These are phyloP conservation scores for Fusarium floridanum DNA, from an alignment of 2,329 filamentous ascomycete species.

Conservation along the genomic window DNA sequence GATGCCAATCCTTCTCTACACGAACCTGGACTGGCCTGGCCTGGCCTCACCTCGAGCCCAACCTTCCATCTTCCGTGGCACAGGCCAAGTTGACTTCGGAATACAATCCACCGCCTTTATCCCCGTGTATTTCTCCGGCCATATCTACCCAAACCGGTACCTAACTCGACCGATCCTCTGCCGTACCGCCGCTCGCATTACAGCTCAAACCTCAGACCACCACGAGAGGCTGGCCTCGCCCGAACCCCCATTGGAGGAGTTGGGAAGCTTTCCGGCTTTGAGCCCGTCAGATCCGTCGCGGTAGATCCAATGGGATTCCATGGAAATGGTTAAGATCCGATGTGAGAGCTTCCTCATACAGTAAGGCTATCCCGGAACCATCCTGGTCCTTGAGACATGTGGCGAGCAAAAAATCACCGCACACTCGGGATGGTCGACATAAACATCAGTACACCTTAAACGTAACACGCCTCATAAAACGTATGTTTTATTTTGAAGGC, in stretches of 20 bases:
- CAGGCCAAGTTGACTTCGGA: not conserved
- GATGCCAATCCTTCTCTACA: conserved; percentile 6
- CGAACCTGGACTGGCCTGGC: conserved; percentile 13
- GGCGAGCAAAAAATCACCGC: conserved; percentile 9
- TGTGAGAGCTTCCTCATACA: conserved; percentile 10
- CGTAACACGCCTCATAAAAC: not conserved
- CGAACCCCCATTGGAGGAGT: conserved; percentile 32
- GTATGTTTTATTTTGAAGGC: not conserved
- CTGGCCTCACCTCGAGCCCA: conserved; percentile 19
- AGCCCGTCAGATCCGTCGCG: conserved; percentile 30
- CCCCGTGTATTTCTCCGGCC: conserved; percentile 24
- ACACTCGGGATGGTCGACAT: conserved; percentile 4
- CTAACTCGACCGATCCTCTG: conserved; percentile 6
- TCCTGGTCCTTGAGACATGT: not conserved
- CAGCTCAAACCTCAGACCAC: conserved; percentile 39
- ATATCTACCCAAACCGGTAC: conserved; percentile 18
- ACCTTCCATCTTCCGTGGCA: not conserved
- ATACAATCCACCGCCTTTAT: conserved; percentile 24
- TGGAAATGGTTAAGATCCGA: conserved; percentile 16
- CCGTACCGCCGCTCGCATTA: conserved; percentile 15
- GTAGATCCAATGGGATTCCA: conserved; percentile 26
- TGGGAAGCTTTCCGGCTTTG: conserved; percentile 24
- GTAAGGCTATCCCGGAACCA: conserved; percentile 13
- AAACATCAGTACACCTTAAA: conserved; percentile 1
- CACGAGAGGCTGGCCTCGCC: conserved; percentile 8